Percentiles rank a stretch among this genome's conserved stretches.
Evolutionary conservation across 345 rosid genomes (phyloP).

Genomic region (Eucalyptus regnans): DNA sequence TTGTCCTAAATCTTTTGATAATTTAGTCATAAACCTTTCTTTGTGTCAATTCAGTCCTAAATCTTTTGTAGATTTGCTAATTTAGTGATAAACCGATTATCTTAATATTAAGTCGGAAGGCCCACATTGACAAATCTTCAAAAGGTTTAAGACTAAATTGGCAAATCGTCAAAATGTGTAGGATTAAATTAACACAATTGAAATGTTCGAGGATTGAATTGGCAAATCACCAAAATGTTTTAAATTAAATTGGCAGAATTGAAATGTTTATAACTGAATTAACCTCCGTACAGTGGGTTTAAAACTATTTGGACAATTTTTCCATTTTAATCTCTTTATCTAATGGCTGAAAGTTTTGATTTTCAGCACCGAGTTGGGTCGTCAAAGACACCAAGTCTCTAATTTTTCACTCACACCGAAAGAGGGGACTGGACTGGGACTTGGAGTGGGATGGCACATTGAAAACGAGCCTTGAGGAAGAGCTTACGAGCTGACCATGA

Average conservation of each 20-base stretch:
- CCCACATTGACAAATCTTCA: no score
- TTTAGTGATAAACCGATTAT: no score
- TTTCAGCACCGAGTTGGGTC: background rate
- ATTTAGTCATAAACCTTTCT: no score
- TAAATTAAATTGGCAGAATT: fast-evolving
- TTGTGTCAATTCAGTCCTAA: no score
- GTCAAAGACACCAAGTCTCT: background rate
- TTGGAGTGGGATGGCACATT: background rate
- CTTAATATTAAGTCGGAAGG: background rate
- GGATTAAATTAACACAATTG: no score
- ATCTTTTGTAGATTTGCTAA: no score
- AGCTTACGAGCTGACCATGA: background rate
- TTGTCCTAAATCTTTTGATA: background rate
- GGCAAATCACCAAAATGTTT: no score
- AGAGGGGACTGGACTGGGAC: background rate
- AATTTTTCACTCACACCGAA: background rate
- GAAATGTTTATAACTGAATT: no score
- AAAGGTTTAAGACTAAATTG: no score
- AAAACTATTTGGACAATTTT: background rate
- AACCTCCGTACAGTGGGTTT: no score
- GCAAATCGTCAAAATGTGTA: background rate
- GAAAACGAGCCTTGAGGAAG: background rate
- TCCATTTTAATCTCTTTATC: background rate
- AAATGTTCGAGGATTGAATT: fast-evolving
- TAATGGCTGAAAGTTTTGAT: background rate